Base-by-base conservation (phyloP, 495 filamentous ascomycete genomes). In the Talaromyces thailandensis region DNA sequence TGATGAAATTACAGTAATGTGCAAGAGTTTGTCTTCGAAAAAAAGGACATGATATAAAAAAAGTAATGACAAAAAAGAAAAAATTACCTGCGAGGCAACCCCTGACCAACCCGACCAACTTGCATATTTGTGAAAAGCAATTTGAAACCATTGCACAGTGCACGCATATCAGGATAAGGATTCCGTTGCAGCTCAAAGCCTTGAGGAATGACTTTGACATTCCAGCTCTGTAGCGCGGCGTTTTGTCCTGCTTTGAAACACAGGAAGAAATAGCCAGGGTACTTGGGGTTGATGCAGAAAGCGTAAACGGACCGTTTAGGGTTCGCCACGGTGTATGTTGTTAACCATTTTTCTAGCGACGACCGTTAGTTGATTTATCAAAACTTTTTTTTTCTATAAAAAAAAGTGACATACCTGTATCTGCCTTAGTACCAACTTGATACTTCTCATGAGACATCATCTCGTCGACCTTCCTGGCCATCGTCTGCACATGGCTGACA, bases 381-480 rank as follows among this genome's bases (percentile, higher is more conserved):
- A 40, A 43, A n/a, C n/a, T n/a, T n/a, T n/a, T n/a, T n/a, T n/a
- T n/a, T n/a, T n/a, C n/a, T n/a, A n/a, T n/a, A n/a, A n/a, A n/a
- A n/a, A n/a, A n/a, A n/a, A n/a, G n/a, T n/a, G 76, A 37, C 88
- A 76, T 88, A 96, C 93, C 93, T 63, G 91, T 89, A 66, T 95
- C 89, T 29, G 85, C 78, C 71, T 87, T 88, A 68, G 82, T 93
- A 45, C 86, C 86, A 52, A 84, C 82, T 70, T 94, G 90, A 72
- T 88, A 98, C 72, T 96, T 95, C 66, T 96, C 92, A 75, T 96
- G 84, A 64, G 88, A 77, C 82, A 90, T 91, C 79, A 98, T 88
- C 77, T 98, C 94, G 58, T 96, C 93, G 7, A 97, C 93, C 77
- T 98, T 98, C 77, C 88, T 91, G 29, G 92, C 90, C 93, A 97